Evolutionary conservation across 2,329 filamentous ascomycete species (phyloP), one percentile per base, ranked within the genome.

Genomic region (Dothiorella sarmentorum): DNA sequence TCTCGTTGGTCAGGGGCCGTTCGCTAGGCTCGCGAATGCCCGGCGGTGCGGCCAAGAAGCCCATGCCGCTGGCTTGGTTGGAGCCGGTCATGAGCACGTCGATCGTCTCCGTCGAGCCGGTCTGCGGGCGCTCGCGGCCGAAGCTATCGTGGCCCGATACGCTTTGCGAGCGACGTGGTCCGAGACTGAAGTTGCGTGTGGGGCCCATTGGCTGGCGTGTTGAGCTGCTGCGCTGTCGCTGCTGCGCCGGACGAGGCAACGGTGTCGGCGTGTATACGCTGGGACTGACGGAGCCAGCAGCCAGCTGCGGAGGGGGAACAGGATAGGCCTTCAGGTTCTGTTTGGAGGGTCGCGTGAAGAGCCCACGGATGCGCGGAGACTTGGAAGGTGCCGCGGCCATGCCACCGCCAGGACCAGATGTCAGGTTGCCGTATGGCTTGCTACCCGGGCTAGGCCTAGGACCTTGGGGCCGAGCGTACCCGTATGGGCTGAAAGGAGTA

Each of bases 71-170:
- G 27, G 38, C 20, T 18, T 44, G 40, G 22, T 45, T 35, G 4
- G 67, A 68, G n/a, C 70, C 66, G 4, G 70, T 71, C 72, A 75
- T 74, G n/a, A 74, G 61, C 20, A 77, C 73, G 55, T 76, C 71
- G 35, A 78, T 78, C 0, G 76, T 78, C 55, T 78, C 76, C 31
- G 71, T 71, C 58, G 73, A 76, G 13, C 64, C 70, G 27, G 63
- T 70, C 22, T 73, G 63, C 9, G 62, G 58, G 9, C 45, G 68
- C 15, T 15, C 63, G 62, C 24, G 60, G 62, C 24, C 35, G n/a
- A 56, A 15, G 4, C 26, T 29, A 24, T 17, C 52, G 22, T 27
- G 42, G 4, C 18, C 17, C 55, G 24, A 18, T 18, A 58, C 11
- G 18, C 56, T 49, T 31, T 58, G 40, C 42, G 43, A 44, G 43